phyloP scores from a whole-genome alignment of 169 alveolate genomes.

The Plasmodium gallinaceum region DNA sequence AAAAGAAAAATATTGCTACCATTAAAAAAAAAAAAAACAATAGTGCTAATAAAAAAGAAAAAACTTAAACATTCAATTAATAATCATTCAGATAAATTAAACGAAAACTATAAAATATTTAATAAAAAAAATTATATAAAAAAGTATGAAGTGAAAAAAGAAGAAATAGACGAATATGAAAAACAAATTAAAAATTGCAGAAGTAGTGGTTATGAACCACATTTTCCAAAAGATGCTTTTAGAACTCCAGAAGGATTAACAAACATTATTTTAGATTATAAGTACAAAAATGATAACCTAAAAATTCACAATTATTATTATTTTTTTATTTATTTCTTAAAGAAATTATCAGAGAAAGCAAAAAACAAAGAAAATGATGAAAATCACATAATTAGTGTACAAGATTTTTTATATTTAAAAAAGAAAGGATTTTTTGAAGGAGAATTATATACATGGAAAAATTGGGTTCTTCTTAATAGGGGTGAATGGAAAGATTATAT shows the following conservation, averaged over 20 bases:
- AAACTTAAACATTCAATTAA: not conserved
- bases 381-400: slow-evolving; percentile 35
- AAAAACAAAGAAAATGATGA: not conserved
- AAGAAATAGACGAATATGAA: slow-evolving; percentile 46
- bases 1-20: not conserved
- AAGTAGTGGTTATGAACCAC: slow-evolving; percentile 74
- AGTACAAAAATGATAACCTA: slow-evolving; percentile 72
- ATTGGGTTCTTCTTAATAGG: slow-evolving; percentile 83
- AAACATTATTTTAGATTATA: slow-evolving; percentile 66
- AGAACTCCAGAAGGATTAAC: slow-evolving; percentile 77
- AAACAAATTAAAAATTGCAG: slow-evolving; percentile 37
- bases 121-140: slow-evolving; percentile 45
- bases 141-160: slow-evolving; percentile 50
- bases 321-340: slow-evolving; percentile 57
- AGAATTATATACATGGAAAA: slow-evolving; percentile 83
- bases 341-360: slow-evolving; percentile 26
- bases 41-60: not conserved
- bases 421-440: slow-evolving; percentile 84
- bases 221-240: slow-evolving; percentile 70
- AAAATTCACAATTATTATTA: slow-evolving; percentile 69
- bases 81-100: slow-evolving; percentile 1
- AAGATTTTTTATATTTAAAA: slow-evolving; percentile 68
- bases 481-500: slow-evolving; percentile 78
- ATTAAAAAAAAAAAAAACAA: not conserved
- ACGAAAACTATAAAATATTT: slow-evolving; percentile 45